These are phyloP conservation scores for Hanseniaspora lindneri DNA, from an alignment of 805 yeast species.

Conservation along the genomic window DNA sequence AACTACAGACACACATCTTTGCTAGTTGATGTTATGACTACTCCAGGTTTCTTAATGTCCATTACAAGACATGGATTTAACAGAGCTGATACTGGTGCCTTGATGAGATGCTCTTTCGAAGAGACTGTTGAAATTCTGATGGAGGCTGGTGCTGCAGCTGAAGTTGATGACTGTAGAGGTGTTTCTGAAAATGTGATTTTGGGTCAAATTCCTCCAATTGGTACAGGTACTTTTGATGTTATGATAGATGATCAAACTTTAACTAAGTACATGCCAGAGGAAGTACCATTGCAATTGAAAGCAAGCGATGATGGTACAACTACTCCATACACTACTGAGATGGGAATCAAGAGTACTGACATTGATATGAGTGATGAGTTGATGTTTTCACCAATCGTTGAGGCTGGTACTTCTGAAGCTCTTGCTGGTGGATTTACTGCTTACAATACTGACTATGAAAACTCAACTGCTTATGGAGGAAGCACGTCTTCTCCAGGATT, in stretches of 20 bases:
- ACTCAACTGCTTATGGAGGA: slow-evolving; percentile 42
- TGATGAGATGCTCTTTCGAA: slow-evolving; percentile 98
- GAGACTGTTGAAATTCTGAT: slow-evolving; percentile 95
- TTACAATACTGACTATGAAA: slow-evolving; percentile 61
- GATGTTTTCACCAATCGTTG: slow-evolving; percentile 85
- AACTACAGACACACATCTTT: slow-evolving; percentile 97
- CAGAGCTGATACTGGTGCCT: slow-evolving; percentile 96
- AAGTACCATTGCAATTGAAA: slow-evolving; percentile 21
- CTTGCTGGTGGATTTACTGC: slow-evolving; percentile 75
- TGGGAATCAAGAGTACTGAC: slow-evolving; percentile 51
- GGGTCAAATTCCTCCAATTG: slow-evolving; percentile 97
- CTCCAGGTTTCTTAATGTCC: slow-evolving; percentile 96
- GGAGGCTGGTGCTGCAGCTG: slow-evolving; percentile 98
- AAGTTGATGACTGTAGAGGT: slow-evolving; percentile 95
- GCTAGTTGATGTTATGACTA: slow-evolving; percentile 95
- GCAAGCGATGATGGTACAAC: slow-evolving; percentile 55
- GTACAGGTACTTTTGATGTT: slow-evolving; percentile 96
- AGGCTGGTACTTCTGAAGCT: slow-evolving; percentile 70
- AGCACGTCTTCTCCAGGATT: slow-evolving; percentile 53
- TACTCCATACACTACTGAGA: slow-evolving; percentile 71
- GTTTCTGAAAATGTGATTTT: slow-evolving; percentile 94
- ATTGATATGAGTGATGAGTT: slow-evolving; percentile 55
- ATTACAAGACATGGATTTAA: slow-evolving; percentile 99
- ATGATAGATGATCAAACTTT: slow-evolving; percentile 84
- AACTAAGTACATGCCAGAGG: slow-evolving; percentile 38